Evolutionary conservation across 208 protist species (phyloP), one percentile per base, ranked within the genome.

Genomic region (Phytomonas francai): DNA sequence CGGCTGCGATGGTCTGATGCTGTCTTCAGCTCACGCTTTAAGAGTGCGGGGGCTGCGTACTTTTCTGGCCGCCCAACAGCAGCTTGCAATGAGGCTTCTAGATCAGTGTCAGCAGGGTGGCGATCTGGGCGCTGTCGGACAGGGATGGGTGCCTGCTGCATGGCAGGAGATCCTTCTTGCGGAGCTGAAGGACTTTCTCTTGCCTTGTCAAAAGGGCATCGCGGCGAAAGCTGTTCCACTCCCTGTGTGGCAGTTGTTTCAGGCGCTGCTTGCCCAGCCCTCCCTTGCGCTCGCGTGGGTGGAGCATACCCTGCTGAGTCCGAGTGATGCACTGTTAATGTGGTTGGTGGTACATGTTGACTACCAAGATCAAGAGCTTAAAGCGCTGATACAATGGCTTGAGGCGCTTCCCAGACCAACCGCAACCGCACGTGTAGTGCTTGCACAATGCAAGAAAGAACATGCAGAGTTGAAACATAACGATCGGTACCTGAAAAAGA

Each of bases 201-300:
- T n/a, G n/a, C n/a, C n/a, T n/a, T n/a, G n/a, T n/a, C n/a, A n/a
- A n/a, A n/a, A n/a, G n/a, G n/a, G n/a, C n/a, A n/a, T n/a, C n/a
- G n/a, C n/a, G n/a, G n/a, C n/a, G n/a, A n/a, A n/a, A n/a, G n/a
- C n/a, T n/a, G n/a, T n/a, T n/a, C n/a, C n/a, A 57, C 49, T 22
- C 34, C 70, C 64, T 14, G 70, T 65, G 57, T 74, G 70, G 70
- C 56, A 39, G 11, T 45, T 74, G 33, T 68, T 65, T 22, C 22
- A 7, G 39, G 58, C 63, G 6, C 56, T 74, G 19, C 63, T 74
- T n/a, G 58, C 45, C 2, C 32, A 64, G 25, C 72, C 70, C 6
- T 60, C 68, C 14, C 33, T 88, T 19, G 76, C 69, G 3, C 28
- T 65, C 3, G n/a, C 25, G 25, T 88, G 82, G 82, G 69, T 84